Percentiles rank a stretch among this genome's conserved stretches.
Conservation (phyloP, 2,329 filamentous ascomycete species). For the Alternaria postmessia region DNA sequence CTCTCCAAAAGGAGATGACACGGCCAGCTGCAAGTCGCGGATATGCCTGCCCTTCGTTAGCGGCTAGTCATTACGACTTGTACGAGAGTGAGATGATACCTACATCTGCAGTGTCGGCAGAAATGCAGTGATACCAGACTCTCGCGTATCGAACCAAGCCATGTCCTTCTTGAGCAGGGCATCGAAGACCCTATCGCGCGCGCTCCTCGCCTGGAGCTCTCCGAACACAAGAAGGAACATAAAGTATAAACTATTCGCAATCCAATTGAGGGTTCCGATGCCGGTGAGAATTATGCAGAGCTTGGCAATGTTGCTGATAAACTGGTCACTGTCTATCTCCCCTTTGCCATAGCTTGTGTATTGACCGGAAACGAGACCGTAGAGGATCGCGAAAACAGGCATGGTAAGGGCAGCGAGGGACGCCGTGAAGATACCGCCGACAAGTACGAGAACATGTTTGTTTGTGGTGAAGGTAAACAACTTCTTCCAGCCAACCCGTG, state of each 20-base stretch:
- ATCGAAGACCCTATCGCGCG: constrained; percentile 70
- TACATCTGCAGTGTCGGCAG: constrained; percentile 78
- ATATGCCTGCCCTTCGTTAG: constrained; percentile 68
- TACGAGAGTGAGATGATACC: constrained; percentile 41
- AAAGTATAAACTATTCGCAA: constrained; percentile 72
- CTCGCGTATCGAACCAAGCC: constrained; percentile 80
- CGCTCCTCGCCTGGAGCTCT: constrained; percentile 76
- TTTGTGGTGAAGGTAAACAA: constrained; percentile 78
- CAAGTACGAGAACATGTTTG: constrained; percentile 64
- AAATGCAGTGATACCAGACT: constrained; percentile 75
- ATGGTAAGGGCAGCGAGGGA: constrained; percentile 68
- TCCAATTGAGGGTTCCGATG: constrained; percentile 71
- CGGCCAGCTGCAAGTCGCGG: constrained; percentile 80
- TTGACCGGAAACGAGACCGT: constrained; percentile 77
- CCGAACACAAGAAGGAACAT: constrained; percentile 78
- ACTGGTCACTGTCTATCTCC: constrained; percentile 56
- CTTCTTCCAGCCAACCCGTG: constrained; percentile 56
- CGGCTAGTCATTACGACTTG: not conserved
- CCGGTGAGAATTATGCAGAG: constrained; percentile 70
- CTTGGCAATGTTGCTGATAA: constrained; percentile 64
- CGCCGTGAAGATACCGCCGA: constrained; percentile 64
- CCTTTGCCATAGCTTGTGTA: constrained; percentile 73
- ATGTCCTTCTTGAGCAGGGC: constrained; percentile 76
- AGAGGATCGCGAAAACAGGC: constrained; percentile 72
- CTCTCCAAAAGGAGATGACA: constrained; percentile 80